phyloP scores from a whole-genome alignment of 2,329 filamentous ascomycete species.

The Juglanconis oblonga region DNA sequence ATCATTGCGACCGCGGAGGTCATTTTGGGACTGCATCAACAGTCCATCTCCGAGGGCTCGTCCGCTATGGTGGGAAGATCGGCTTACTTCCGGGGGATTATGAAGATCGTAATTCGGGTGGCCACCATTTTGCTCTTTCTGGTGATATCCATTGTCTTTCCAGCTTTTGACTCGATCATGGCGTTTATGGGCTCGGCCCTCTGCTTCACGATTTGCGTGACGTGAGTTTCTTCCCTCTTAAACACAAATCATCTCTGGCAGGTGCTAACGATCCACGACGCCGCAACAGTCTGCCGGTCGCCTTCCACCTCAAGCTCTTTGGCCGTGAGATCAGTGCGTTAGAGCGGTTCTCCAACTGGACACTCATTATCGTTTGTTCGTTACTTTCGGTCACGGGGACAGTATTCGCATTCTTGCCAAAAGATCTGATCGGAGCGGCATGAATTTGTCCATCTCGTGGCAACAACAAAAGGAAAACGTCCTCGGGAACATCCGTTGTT shows the following conservation, averaged over 20 bases:
- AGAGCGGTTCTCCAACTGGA: conserved; percentile 67
- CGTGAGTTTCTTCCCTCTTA: conserved; percentile 39
- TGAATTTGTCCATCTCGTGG: not conserved
- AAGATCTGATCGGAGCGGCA: conserved; percentile 61
- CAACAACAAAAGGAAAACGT: no score
- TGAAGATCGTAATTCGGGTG: conserved; percentile 63
- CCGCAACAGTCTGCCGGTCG: conserved; percentile 60
- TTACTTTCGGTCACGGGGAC: conserved; percentile 75
- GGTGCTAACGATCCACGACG: not conserved
- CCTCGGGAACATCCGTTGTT: no score
- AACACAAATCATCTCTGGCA: not conserved
- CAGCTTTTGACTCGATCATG: conserved; percentile 87
- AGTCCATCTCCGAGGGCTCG: conserved; percentile 40
- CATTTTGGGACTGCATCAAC: conserved; percentile 66
- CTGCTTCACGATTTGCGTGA: conserved; percentile 92
- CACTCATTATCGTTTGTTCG: conserved; percentile 66
- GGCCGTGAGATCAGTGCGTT: conserved; percentile 61
- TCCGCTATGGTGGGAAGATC: conserved; percentile 51
- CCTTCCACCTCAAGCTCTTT: conserved; percentile 90
- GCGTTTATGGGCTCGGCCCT: conserved; percentile 80
- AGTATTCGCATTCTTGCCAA: conserved; percentile 83
- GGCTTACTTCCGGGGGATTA: conserved; percentile 52
- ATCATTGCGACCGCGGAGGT: conserved; percentile 85
- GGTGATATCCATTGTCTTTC: conserved; percentile 65
- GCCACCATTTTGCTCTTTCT: conserved; percentile 70